Evolutionary conservation across 108 stramenopile species (phyloP).

Genomic region (Nannochloropsis oceanica): DNA sequence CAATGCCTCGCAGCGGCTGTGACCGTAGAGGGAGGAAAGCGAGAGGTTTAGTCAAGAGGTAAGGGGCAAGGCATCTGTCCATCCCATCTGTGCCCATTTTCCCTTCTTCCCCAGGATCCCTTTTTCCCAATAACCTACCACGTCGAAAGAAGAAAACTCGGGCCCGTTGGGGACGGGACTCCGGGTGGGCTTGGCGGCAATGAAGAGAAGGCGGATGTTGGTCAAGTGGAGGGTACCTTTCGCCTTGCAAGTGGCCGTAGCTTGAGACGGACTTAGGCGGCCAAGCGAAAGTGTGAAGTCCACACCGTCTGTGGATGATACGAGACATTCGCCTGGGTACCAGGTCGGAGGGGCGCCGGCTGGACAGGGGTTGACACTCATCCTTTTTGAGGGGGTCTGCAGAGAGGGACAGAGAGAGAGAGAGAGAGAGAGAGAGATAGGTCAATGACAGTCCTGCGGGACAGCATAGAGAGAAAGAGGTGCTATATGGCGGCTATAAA

Average conservation of each 20-base stretch:
- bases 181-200: neutral
- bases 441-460: too few species aligned
- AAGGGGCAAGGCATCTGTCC: too few species aligned
- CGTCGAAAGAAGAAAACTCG: neutral
- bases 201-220: neutral
- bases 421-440: neutral
- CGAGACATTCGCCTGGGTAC: neutral
- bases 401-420: too few species aligned
- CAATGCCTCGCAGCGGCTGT: neutral
- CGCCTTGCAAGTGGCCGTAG: neutral
- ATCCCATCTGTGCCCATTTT: too few species aligned
- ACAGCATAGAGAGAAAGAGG: too few species aligned
- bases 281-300: neutral
- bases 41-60: too few species aligned
- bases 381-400: neutral
- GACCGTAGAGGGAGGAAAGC: too few species aligned
- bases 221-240: neutral
- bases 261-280: neutral
- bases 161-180: neutral
- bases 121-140: too few species aligned
- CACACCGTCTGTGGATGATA: neutral
- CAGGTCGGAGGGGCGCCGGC: neutral
- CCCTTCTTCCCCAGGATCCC: too few species aligned
- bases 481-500: too few species aligned
- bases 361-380: neutral